These are phyloP conservation scores for Adansonia gregorii DNA, from an alignment of 441 rosid species.

Conservation along the genomic window DNA sequence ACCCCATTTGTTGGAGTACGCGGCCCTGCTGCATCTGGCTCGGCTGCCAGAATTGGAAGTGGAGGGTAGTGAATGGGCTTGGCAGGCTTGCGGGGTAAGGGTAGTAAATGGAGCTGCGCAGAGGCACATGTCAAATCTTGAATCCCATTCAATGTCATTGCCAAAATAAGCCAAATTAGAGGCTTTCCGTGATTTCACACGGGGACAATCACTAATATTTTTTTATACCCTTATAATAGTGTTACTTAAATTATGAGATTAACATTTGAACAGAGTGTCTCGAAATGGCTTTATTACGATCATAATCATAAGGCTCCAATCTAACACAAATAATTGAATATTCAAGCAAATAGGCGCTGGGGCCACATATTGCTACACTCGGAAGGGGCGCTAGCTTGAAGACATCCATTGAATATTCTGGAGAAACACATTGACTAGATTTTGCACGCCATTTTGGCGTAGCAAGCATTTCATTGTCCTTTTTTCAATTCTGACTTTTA, in stretches of 20 bases:
- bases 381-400: background rate
- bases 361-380: background rate
- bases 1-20: background rate
- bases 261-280: background rate
- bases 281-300: background rate
- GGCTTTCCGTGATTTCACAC: background rate
- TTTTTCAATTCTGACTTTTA: too few species aligned
- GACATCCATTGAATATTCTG: too few species aligned
- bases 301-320: background rate
- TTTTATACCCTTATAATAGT: background rate
- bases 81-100: background rate
- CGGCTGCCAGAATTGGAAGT: background rate
- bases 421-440: too few species aligned
- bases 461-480: too few species aligned
- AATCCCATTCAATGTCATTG: conserved; percentile 25
- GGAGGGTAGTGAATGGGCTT: background rate
- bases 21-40: background rate
- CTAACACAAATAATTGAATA: background rate
- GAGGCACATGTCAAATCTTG: conserved; percentile 20
- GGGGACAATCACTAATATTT: background rate
- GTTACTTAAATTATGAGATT: background rate
- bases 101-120: background rate
- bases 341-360: background rate
- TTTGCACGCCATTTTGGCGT: too few species aligned
- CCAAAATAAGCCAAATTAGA: background rate